phyloP scores from a whole-genome alignment of 2,329 filamentous ascomycete genomes.

The Fusarium armeniacum region DNA sequence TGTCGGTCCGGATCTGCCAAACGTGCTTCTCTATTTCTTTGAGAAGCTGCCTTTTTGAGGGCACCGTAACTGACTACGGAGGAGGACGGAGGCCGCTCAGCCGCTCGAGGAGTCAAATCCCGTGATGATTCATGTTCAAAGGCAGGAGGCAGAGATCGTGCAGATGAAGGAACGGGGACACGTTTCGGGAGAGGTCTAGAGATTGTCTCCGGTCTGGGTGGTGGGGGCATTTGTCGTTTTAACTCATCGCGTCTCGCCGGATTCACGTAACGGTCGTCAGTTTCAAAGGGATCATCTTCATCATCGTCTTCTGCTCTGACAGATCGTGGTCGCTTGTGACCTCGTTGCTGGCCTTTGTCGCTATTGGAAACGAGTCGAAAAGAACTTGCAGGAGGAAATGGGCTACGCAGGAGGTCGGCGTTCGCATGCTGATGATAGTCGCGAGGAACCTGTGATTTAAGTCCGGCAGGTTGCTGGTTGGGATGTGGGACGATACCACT shows the following conservation, averaged over 20 bases:
- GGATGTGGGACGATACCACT: constrained; percentile 32
- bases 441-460: constrained; percentile 33
- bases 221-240: constrained; percentile 30
- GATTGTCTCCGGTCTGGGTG: constrained; percentile 26
- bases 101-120: constrained; percentile 9
- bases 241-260: constrained; percentile 39
- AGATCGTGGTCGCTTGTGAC: constrained; percentile 12
- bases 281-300: constrained; percentile 50
- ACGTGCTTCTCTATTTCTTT: constrained; percentile 37
- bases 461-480: constrained; percentile 40
- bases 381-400: constrained; percentile 32
- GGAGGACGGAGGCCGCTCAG: constrained; percentile 4
- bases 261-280: constrained; percentile 49
- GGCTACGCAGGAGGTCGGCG: constrained; percentile 33
- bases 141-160: constrained; percentile 35
- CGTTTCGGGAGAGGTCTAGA: constrained; percentile 18
- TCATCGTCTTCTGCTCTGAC: constrained; percentile 43
- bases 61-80: constrained; percentile 40
- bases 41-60: constrained; percentile 49
- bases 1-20: constrained; percentile 26
- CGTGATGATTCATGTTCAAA: constrained; percentile 47
- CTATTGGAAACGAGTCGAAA: not conserved
- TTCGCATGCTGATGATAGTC: constrained; percentile 46
- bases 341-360: not conserved
- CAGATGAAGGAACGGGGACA: constrained; percentile 10